These are phyloP conservation scores for Talaromyces piceae DNA, from an alignment of 2,329 filamentous ascomycete genomes.

Conservation along the genomic window DNA sequence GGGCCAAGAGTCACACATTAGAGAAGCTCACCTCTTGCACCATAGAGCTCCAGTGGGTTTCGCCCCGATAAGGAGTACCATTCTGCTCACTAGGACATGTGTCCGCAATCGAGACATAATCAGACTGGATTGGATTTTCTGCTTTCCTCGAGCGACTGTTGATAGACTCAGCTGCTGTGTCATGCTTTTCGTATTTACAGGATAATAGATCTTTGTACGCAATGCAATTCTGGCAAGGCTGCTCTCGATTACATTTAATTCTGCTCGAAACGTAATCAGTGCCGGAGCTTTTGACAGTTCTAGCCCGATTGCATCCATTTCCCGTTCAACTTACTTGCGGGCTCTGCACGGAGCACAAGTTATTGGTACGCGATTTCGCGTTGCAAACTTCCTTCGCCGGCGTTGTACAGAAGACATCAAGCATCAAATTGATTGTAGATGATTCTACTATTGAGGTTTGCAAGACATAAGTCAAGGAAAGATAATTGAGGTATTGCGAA, in stretches of 20 bases:
- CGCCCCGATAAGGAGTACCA: not conserved
- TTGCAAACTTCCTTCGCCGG: not conserved
- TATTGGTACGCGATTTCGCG: not conserved
- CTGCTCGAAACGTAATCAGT: not conserved
- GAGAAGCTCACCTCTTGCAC: not conserved
- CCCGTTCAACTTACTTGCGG: not conserved
- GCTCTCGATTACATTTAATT: not conserved
- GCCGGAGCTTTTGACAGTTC: not conserved
- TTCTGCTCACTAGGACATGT: not conserved
- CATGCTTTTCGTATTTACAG: not conserved
- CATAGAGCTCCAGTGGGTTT: not conserved
- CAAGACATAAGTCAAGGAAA: not conserved
- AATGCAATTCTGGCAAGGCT: not conserved
- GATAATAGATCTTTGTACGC: not conserved
- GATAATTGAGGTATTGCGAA: not conserved
- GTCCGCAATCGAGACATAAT: not conserved
- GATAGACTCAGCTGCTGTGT: not conserved
- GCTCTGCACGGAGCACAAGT: not conserved
- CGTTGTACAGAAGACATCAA: not conserved
- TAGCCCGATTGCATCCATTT: not conserved
- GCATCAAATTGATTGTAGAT: not conserved
- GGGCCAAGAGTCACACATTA: not conserved
- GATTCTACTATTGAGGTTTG: not conserved
- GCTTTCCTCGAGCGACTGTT: not conserved
- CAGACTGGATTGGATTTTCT: not conserved